Conservation (phyloP, 2,329 filamentous ascomycete species). For the Zymoseptoria tritici region DNA sequence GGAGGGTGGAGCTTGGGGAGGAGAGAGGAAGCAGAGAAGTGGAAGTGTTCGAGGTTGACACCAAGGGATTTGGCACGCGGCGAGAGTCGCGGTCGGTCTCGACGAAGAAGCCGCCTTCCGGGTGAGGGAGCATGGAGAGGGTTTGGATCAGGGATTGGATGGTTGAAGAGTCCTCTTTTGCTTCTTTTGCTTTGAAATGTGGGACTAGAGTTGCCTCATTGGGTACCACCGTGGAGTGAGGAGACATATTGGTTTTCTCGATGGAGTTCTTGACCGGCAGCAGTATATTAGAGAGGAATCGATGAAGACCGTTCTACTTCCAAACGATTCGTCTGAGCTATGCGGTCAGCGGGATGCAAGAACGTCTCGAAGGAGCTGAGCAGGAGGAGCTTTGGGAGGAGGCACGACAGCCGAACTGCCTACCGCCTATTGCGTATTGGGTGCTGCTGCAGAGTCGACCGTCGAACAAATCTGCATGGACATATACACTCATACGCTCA, state of each 20-base stretch:
- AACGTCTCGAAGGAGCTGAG: background rate
- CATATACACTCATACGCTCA: too few relatives aligned
- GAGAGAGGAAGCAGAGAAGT: too few relatives aligned
- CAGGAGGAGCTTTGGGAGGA: background rate
- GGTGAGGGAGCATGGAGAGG: conserved; percentile 48
- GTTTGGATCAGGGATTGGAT: conserved; percentile 35
- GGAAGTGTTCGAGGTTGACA: conserved; percentile 4
- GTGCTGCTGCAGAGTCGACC: too few relatives aligned
- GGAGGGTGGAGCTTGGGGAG: too few relatives aligned
- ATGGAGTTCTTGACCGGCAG: too few relatives aligned
- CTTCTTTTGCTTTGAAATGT: background rate
- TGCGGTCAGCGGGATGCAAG: background rate
- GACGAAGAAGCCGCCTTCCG: conserved; percentile 58
- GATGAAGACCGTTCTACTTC: background rate
- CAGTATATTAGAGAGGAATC: background rate
- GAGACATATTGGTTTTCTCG: background rate
- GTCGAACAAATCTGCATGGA: too few relatives aligned
- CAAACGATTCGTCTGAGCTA: background rate
- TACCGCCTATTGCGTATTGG: too few relatives aligned
- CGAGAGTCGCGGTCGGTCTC: conserved; percentile 51
- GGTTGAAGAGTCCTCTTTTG: conserved; percentile 7
- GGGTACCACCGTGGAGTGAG: background rate
- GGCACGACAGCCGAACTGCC: too few relatives aligned
- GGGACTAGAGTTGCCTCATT: background rate
- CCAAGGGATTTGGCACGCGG: conserved; percentile 50